Conservation (phyloP, 177 flowering plant species). For the Vitis hybrid region DNA sequence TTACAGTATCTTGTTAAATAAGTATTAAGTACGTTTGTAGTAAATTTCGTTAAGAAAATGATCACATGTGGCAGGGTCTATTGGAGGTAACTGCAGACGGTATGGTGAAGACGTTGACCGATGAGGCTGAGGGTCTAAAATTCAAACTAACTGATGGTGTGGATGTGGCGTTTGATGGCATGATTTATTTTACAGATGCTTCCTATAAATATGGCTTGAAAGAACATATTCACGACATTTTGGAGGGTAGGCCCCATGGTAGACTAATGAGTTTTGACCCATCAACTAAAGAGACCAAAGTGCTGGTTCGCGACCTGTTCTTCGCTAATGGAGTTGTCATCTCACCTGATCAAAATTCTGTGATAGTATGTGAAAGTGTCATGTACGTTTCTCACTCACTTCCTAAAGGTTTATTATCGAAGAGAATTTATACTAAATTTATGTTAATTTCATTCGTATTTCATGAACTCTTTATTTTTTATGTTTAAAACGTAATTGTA, state of each 20-base stretch:
- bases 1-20: too few species aligned
- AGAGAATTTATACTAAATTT: too few species aligned
- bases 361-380: conserved; percentile 77
- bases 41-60: neutral
- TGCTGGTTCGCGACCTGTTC: conserved; percentile 60
- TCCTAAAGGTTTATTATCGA: too few species aligned
- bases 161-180: conserved; percentile 62
- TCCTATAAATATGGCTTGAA: conserved; percentile 53
- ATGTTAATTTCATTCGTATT: too few species aligned
- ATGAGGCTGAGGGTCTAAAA: conserved; percentile 64
- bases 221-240: conserved; percentile 29
- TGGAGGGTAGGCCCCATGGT: conserved; percentile 83
- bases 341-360: conserved; percentile 55
- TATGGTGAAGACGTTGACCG: conserved; percentile 42
- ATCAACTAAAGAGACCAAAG: conserved; percentile 41
- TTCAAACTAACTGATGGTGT: conserved; percentile 69
- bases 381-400: conserved; percentile 38
- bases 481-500: too few species aligned
- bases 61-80: conserved; percentile 50
- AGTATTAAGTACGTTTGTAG: neutral
- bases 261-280: conserved; percentile 78
- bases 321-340: conserved; percentile 85
- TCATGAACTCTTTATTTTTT: too few species aligned
- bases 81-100: conserved; percentile 49
- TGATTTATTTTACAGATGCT: conserved; percentile 86